phyloP scores from a whole-genome alignment of 345 rosid species.

The Crucihimalaya himalaica region DNA sequence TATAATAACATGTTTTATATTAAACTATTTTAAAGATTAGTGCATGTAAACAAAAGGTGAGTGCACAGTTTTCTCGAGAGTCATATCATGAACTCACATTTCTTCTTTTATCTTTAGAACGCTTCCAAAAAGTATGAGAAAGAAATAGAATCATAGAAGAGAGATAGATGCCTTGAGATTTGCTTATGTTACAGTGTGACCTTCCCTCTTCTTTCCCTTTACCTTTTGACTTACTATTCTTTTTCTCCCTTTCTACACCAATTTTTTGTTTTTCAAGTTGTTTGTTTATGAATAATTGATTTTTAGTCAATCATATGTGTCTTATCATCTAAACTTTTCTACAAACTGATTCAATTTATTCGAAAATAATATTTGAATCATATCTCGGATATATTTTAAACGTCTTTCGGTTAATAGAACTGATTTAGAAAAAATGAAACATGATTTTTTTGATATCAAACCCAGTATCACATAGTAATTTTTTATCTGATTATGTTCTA shows the following conservation, averaged over 20 bases:
- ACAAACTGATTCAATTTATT: not conserved
- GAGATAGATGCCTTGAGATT: slow-evolving; percentile 41
- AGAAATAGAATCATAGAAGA: slow-evolving; percentile 27
- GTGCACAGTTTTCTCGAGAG: slow-evolving; percentile 20
- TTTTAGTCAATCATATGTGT: slow-evolving; percentile 32
- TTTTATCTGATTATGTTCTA: too few species aligned
- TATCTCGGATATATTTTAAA: not conserved
- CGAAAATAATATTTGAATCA: not conserved
- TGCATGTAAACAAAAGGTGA: slow-evolving; percentile 15
- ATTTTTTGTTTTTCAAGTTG: not conserved
- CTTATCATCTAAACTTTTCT: not conserved
- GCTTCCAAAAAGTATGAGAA: slow-evolving; percentile 31
- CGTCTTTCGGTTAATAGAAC: not conserved
- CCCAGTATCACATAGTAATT: not conserved
- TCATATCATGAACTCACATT: slow-evolving; percentile 29
- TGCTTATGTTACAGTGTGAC: slow-evolving; percentile 25
- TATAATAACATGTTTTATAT: slow-evolving; percentile 7
- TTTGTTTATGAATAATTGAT: slow-evolving; percentile 21
- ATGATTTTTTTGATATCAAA: not conserved
- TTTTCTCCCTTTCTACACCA: not conserved
- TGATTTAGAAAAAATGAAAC: not conserved
- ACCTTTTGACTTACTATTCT: slow-evolving; percentile 20
- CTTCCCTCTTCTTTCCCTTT: slow-evolving; percentile 33
- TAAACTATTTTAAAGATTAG: not conserved
- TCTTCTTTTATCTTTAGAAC: slow-evolving; percentile 17